These are phyloP conservation scores for Paramecium sexaurelia DNA, from an alignment of 73 alveolate species.

Conservation along the genomic window DNA sequence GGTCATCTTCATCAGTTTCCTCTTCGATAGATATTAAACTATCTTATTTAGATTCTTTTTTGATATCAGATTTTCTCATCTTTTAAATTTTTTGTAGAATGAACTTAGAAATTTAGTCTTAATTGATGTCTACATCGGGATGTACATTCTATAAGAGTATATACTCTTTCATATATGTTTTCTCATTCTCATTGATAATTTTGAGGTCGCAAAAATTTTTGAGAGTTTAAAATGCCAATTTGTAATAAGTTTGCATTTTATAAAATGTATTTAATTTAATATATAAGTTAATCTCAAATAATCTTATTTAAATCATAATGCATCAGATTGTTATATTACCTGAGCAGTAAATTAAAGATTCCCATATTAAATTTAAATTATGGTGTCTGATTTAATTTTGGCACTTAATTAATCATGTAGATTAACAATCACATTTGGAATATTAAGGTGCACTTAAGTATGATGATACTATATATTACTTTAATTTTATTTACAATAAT, in stretches of 20 bases:
- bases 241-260: conserved; percentile 24
- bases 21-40: neutral
- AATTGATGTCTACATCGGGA: neutral
- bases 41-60: neutral
- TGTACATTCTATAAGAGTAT: neutral
- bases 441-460: neutral
- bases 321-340: conserved; percentile 24
- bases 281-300: neutral
- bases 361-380: neutral
- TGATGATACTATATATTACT: conserved; percentile 2
- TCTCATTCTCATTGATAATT: neutral
- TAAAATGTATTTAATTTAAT: neutral
- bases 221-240: neutral
- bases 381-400: neutral
- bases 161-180: neutral
- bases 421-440: neutral
- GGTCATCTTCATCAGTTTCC: conserved; percentile 46
- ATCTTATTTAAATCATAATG: conserved; percentile 19
- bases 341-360: neutral
- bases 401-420: neutral
- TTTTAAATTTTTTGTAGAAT: conserved; percentile 8
- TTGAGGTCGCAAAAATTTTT: neutral
- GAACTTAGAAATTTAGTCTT: neutral
- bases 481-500: conserved; percentile 36
- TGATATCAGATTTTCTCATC: neutral